Evolutionary conservation across 208 protist genomes (phyloP).

Genomic region (Leishmania major): DNA sequence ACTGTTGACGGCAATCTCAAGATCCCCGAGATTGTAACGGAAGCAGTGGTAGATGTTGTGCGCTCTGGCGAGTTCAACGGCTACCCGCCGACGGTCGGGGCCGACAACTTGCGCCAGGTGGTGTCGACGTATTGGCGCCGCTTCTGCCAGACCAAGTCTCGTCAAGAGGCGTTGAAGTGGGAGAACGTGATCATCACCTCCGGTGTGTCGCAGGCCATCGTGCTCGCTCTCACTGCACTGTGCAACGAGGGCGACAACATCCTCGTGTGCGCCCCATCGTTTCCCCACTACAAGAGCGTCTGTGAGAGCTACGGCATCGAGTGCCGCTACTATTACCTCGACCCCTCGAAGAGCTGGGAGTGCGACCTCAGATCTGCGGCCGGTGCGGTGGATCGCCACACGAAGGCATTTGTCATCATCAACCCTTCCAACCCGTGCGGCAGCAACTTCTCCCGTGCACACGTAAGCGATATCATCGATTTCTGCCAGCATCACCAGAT

Average conservation of each 20-base stretch:
- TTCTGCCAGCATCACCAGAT: conserved; percentile 86
- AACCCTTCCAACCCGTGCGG: conserved; percentile 97
- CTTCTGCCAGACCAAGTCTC: conserved; percentile 38
- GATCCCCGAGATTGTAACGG: conserved; percentile 42
- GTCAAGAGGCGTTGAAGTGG: conserved; percentile 37
- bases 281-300: conserved; percentile 94
- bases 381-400: conserved; percentile 81
- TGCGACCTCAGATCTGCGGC: conserved; percentile 80
- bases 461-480: conserved; percentile 83
- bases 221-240: conserved; percentile 82
- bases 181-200: conserved; percentile 84
- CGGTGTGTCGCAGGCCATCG: conserved; percentile 90
- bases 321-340: conserved; percentile 76
- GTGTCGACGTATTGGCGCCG: conserved; percentile 53
- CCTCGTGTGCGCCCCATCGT: conserved; percentile 90
- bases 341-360: conserved; percentile 89
- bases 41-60: conserved; percentile 59
- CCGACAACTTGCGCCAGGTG: conserved; percentile 51
- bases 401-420: conserved; percentile 90
- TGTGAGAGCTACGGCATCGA: conserved; percentile 83
- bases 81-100: conserved; percentile 69
- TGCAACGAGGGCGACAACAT: conserved; percentile 90
- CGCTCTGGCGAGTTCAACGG: conserved; percentile 60
- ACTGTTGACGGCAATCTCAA: conserved; percentile 78
- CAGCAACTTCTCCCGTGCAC: conserved; percentile 81